Percentiles rank a stretch among this genome's conserved stretches.
phyloP scores from a whole-genome alignment of 768 basidiomycete genomes.

The Boletales sp. region DNA sequence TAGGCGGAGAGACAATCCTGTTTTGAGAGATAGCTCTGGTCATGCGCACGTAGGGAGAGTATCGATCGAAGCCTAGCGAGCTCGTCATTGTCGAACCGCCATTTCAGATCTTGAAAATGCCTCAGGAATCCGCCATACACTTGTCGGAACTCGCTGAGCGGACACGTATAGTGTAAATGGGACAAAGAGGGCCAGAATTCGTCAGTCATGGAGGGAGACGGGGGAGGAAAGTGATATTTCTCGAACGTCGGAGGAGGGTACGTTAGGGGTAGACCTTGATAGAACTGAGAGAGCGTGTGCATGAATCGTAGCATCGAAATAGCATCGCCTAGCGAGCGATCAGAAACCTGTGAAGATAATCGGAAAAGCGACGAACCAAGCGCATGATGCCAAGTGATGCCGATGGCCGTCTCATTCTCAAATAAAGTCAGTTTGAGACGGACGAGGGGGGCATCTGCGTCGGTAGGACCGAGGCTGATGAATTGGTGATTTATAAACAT shows the following conservation, averaged over 20 bases:
- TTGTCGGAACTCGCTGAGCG: conserved; percentile 1
- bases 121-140: conserved; percentile 5
- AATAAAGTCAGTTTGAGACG: conserved; percentile 23
- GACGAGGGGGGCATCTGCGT: conserved; percentile 8
- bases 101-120: conserved; percentile 4
- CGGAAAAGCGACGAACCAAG: conserved; percentile 17
- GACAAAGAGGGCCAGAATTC: conserved; percentile 14
- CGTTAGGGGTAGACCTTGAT: conserved; percentile 13
- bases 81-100: conserved; percentile 1
- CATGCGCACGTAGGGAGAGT: not conserved
- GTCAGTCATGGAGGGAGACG: conserved; percentile 5
- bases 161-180: conserved; percentile 15
- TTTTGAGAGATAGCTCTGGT: no score
- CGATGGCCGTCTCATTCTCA: conserved; percentile 18
- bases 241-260: conserved; percentile 13
- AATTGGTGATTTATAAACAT: conserved; percentile 5
- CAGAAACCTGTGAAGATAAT: not conserved
- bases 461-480: not conserved
- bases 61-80: conserved; percentile 6
- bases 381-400: conserved; percentile 28
- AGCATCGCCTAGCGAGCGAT: conserved; percentile 23
- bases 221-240: not conserved
- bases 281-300: conserved; percentile 22
- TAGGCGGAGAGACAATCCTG: no score
- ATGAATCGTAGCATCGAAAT: conserved; percentile 20